Conservation (phyloP, 2,329 filamentous ascomycete species). For the Paramyrothecium roridum region DNA sequence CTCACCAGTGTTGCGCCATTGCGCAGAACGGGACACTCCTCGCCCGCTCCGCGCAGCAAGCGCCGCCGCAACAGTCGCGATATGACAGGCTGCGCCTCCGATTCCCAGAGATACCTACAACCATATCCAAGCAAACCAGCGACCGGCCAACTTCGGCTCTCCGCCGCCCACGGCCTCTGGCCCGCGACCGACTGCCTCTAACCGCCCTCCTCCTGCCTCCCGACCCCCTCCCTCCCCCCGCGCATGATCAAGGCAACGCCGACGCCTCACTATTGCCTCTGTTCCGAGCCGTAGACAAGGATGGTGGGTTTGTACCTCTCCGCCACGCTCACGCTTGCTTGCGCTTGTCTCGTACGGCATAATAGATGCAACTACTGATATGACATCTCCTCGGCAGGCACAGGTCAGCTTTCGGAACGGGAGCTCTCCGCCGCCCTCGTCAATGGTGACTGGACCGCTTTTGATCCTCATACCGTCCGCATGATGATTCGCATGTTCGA, state of each 20-base stretch:
- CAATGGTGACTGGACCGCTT: slow-evolving; percentile 93
- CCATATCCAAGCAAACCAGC: slow-evolving; percentile 23
- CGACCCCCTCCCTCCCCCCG: slow-evolving; percentile 65
- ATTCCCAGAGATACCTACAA: slow-evolving; percentile 18
- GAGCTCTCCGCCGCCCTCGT: slow-evolving; percentile 89
- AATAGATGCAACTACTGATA: neutral
- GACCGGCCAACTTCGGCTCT: slow-evolving; percentile 39
- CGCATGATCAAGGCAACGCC: slow-evolving; percentile 45
- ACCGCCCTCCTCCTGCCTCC: slow-evolving; percentile 53
- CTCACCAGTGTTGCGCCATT: neutral
- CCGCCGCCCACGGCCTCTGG: slow-evolving; percentile 44
- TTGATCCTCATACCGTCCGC: slow-evolving; percentile 88
- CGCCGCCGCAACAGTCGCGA: slow-evolving; percentile 26
- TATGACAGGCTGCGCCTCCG: slow-evolving; percentile 45
- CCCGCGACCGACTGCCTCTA: slow-evolving; percentile 38
- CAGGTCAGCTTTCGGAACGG: slow-evolving; percentile 77
- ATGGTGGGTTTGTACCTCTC: slow-evolving; percentile 49
- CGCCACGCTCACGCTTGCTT: no score
- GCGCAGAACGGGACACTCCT: neutral
- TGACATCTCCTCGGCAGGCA: slow-evolving; percentile 44
- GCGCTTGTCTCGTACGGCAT: no score
- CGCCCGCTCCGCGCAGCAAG: slow-evolving; percentile 3
- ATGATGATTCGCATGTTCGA: slow-evolving; percentile 99
- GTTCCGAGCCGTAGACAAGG: slow-evolving; percentile 88
- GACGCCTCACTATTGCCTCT: slow-evolving; percentile 78